These are phyloP conservation scores for Kokia cookei DNA, from an alignment of 441 rosid genomes.

Conservation along the genomic window DNA sequence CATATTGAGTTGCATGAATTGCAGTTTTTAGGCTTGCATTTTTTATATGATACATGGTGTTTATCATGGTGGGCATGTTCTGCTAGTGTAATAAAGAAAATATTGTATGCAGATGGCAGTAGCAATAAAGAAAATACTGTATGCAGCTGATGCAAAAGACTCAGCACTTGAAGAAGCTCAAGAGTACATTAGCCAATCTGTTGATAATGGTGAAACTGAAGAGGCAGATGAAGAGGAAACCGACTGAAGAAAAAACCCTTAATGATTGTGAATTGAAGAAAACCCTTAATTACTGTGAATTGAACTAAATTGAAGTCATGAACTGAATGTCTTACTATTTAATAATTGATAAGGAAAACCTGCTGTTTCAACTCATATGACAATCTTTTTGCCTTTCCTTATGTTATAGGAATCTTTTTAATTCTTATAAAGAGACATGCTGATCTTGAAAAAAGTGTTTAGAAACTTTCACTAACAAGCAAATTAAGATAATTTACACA, in stretches of 20 bases:
- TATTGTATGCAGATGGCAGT: constrained; percentile 50
- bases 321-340: neutral
- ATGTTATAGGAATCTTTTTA: too few species aligned
- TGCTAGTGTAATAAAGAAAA: neutral
- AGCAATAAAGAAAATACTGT: constrained; percentile 82
- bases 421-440: neutral
- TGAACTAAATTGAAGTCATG: neutral
- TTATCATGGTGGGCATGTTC: neutral
- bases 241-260: neutral
- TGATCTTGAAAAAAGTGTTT: neutral
- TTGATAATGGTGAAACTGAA: constrained; percentile 25
- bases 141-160: constrained; percentile 76
- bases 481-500: constrained; percentile 6
- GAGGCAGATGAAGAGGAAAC: constrained; percentile 12
- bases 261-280: neutral
- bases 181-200: constrained; percentile 43
- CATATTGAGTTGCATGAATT: neutral
- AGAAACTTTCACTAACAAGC: neutral
- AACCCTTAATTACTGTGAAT: constrained; percentile 1
- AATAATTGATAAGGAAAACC: neutral
- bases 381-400: too few species aligned
- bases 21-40: neutral
- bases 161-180: constrained; percentile 83
- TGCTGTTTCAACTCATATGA: neutral
- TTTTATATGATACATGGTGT: neutral